Evolutionary conservation across 495 filamentous ascomycete species (phyloP), one percentile per base, ranked within the genome.

Genomic region (Penicillium robsamsonii): DNA sequence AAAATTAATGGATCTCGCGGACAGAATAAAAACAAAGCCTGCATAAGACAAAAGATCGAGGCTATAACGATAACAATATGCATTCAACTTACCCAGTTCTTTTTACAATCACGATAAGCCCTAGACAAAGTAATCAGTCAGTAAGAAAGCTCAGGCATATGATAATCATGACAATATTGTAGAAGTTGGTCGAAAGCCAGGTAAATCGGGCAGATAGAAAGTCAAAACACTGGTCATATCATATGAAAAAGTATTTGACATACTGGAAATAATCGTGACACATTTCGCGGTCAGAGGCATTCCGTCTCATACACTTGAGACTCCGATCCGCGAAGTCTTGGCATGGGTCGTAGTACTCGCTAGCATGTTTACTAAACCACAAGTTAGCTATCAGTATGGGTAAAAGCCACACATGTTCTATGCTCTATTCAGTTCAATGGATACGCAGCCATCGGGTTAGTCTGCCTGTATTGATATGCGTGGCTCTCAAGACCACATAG

Each of bases 211-310:
- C 3, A 5, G 30, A 49, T 8, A 5, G 6, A 11, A 42, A 20
- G 17, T 20, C 25, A 33, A 22, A 15, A 1, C 12, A 5, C 4
- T 18, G 9, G 9, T 17, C 0, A 43, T 1, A 20, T 29, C 17
- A n/a, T 17, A 15, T 15, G 15, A 59, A 22, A 22, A 22, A 44
- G 33, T 35, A 56, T 44, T 18, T n/a, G 11, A 50, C 47, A 15
- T 65, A 97, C 92, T 96, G 88, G 66, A 97, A 97, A 70, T 94
- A 97, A 69, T 97, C 94, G 47, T 74, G 73, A 65, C 93, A 97
- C 83, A 97, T 86, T n/a, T 87, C 80, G 50, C 85, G 81, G 69
- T 96, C 91, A 18, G 84, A 90, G 3, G 75, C 85, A 73, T 97
- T 97, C 22, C 93, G 84, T 61, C 89, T 85, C 70, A 97, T 78